Evolutionary conservation across 305 asterid species (phyloP).

Genomic region (Solanum chacoense): DNA sequence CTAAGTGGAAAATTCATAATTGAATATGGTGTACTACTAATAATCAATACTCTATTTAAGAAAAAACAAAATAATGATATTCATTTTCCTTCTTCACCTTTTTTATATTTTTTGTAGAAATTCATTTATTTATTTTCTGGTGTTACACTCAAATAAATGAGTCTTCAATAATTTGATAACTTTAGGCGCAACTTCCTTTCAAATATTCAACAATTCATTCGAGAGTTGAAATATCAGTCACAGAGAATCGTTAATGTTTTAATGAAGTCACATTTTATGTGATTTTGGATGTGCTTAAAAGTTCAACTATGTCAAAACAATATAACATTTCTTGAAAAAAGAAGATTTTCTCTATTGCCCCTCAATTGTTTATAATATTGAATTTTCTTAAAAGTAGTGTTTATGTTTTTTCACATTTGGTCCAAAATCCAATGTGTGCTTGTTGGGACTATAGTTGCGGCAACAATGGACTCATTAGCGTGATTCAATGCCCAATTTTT

Average conservation of each 20-base stretch:
- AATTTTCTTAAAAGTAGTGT: background rate
- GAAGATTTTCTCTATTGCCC: background rate
- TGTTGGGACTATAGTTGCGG: background rate
- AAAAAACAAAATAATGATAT: background rate
- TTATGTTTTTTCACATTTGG: background rate
- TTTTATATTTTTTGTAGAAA: background rate
- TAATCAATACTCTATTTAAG: background rate
- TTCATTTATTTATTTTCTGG: background rate
- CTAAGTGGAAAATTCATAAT: background rate
- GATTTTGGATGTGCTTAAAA: background rate
- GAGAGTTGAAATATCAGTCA: background rate
- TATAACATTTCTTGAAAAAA: background rate
- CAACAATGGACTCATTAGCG: background rate
- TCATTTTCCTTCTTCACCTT: background rate
- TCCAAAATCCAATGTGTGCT: background rate
- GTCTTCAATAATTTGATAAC: background rate
- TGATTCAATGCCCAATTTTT: conserved; percentile 8
- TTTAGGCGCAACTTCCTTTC: background rate
- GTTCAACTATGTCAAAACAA: background rate
- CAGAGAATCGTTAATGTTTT: too few relatives aligned
- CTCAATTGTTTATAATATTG: background rate
- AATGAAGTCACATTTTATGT: too few relatives aligned
- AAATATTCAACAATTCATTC: background rate
- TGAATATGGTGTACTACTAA: background rate
- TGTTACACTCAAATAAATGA: background rate